phyloP scores from a whole-genome alignment of 2,329 filamentous ascomycete genomes.

The Metarhizium brunneum region DNA sequence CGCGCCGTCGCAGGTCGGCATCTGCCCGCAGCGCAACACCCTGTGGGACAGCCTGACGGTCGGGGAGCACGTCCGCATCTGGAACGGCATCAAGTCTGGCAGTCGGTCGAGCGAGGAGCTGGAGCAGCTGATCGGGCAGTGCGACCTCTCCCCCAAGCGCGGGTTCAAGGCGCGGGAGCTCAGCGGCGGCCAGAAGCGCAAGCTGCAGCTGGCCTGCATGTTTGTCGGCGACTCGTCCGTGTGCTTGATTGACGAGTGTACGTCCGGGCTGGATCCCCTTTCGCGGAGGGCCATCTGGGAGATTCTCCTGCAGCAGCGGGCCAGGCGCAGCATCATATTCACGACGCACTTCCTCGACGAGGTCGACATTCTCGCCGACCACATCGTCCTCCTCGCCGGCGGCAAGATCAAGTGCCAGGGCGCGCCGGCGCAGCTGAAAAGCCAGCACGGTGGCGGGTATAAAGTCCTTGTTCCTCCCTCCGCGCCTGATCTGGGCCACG shows the following conservation, averaged over 20 bases:
- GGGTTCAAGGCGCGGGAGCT: conserved; percentile 45
- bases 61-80: conserved; percentile 53
- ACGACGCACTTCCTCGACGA: conserved; percentile 67
- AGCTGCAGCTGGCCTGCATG: conserved; percentile 63
- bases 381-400: conserved; percentile 56
- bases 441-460: conserved; percentile 54
- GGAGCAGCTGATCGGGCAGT: conserved; percentile 42
- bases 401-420: conserved; percentile 54
- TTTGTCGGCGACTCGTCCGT: conserved; percentile 58
- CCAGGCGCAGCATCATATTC: conserved; percentile 52
- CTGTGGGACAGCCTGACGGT: conserved; percentile 59
- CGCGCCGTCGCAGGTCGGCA: conserved; percentile 36
- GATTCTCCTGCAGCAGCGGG: conserved; percentile 55
- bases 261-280: conserved; percentile 56
- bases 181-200: conserved; percentile 61
- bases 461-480: conserved; percentile 35
- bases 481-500: conserved; percentile 18
- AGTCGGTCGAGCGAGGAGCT: conserved; percentile 34
- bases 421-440: conserved; percentile 55
- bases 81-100: conserved; percentile 48
- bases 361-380: conserved; percentile 58
- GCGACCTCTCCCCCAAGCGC: conserved; percentile 51
- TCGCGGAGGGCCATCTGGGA: conserved; percentile 62
- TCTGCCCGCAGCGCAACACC: conserved; percentile 59
- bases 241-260: conserved; percentile 63